Evolutionary conservation across 78 protist genomes (phyloP), one percentile per base, ranked within the genome.

Genomic region (Dictyostelium firmibasis): DNA sequence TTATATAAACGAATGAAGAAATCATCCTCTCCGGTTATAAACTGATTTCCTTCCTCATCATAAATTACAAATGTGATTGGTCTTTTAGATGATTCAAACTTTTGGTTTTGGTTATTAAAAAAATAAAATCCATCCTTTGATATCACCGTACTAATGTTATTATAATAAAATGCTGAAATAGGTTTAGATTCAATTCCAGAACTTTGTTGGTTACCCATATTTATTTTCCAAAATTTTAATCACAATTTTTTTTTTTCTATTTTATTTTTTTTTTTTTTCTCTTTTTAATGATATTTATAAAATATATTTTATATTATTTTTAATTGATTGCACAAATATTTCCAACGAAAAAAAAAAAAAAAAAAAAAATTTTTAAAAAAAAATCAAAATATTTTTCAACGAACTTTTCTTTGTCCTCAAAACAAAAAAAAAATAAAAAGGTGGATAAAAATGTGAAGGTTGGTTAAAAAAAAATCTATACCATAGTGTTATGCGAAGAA

Each of bases 11-110:
- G 60, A 81, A 89, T 89, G 27, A 44, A 64, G 25, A 89, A 81
- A 38, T 89, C 94, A 47, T 89, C 94, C 41, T 89, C 94, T 13
- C 79, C 94, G 0, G 94, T 89, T n/a, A 89, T 69, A 14, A 81
- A 35, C 8, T 79, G 27, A 47, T 81, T 75, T 33, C n/a, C 29
- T 18, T 78, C 94, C 16, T 43, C 35, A 50, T 81, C 53, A 9
- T 69, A 81, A 4, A 70, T 69, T n/a, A 70, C 87, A 47, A 18
- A 43, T 11, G 31, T 44, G 0, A 89, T 78, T 29, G 50, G 18
- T 47, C 47, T 89, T 31, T 81, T 89, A 1, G 94, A 31, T 20
- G 20, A 44, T 33, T 35, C 75, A 36, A 11, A 79, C 69, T 38
- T 44, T 64, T 41, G 67, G 20, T 4, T 57, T 57, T 57, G 67